These are phyloP conservation scores for Prunus mume DNA, from an alignment of 306 rosid genomes.

Conservation along the genomic window DNA sequence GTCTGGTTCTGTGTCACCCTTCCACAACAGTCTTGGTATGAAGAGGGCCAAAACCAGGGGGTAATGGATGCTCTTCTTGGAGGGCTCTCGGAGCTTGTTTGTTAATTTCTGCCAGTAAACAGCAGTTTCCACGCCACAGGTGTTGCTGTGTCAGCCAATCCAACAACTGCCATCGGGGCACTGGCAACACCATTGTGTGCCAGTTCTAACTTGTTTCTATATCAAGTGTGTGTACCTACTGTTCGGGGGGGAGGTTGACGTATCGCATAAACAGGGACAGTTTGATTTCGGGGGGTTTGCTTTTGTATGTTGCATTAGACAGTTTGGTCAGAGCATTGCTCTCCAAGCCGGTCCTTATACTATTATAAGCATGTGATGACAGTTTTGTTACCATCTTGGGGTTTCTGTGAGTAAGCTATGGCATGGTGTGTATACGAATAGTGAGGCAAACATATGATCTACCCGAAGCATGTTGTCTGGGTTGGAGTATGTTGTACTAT, in stretches of 20 bases:
- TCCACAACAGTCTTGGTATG: constrained; percentile 95
- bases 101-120: constrained; percentile 49
- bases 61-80: constrained; percentile 31
- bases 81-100: constrained; percentile 52
- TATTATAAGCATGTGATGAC: constrained; percentile 38
- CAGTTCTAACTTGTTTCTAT: constrained; percentile 63
- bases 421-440: constrained; percentile 41
- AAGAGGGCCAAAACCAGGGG: constrained; percentile 99
- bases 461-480: constrained; percentile 38
- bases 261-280: constrained; percentile 38
- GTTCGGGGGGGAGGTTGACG: constrained; percentile 39
- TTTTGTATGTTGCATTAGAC: constrained; percentile 36
- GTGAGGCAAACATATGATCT: constrained; percentile 35
- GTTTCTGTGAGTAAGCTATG: constrained; percentile 30
- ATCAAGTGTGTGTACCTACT: constrained; percentile 69
- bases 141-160: constrained; percentile 55
- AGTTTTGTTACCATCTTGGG: constrained; percentile 44
- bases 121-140: constrained; percentile 42
- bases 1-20: constrained; percentile 87
- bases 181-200: constrained; percentile 50
- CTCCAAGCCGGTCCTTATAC: constrained; percentile 32
- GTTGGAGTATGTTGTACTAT: constrained; percentile 31
- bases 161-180: constrained; percentile 77
- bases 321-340: constrained; percentile 42
- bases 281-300: constrained; percentile 44